Conservation (phyloP, 1,139 yeast species). For the Diutina mesorugosa region DNA sequence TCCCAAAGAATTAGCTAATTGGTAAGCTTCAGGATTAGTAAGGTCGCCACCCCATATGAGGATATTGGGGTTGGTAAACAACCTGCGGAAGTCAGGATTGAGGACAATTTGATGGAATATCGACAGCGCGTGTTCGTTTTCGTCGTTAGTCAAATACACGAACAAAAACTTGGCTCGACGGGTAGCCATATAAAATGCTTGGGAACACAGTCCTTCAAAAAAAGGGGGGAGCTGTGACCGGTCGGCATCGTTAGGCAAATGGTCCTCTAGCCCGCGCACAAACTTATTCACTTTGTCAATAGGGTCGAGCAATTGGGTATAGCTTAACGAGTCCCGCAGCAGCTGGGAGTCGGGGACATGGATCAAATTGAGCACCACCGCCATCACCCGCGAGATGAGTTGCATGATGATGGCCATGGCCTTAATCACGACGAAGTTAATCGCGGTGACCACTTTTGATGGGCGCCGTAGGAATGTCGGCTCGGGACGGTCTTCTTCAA, state of each 20-base stretch:
- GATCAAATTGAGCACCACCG: neutral
- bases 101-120: slow-evolving; percentile 48
- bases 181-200: slow-evolving; percentile 60
- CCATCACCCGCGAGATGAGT: neutral
- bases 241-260: neutral
- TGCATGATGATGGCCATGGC: neutral
- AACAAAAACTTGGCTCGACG: slow-evolving; percentile 56
- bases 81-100: slow-evolving; percentile 35
- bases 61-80: slow-evolving; percentile 30
- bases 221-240: slow-evolving; percentile 28
- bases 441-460: neutral
- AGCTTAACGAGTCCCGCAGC: neutral
- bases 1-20: slow-evolving; percentile 64
- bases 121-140: slow-evolving; percentile 47
- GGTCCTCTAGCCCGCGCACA: neutral
- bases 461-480: neutral
- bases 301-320: neutral
- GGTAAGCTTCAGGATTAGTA: slow-evolving; percentile 70
- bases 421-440: neutral
- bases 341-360: neutral
- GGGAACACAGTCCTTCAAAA: slow-evolving; percentile 64
- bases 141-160: slow-evolving; percentile 62
- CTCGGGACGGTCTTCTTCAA: neutral
- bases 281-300: neutral
- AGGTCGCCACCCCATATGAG: slow-evolving; percentile 87